These are phyloP conservation scores for Neonectria neomacrospora DNA, from an alignment of 2,329 filamentous ascomycete species.

Conservation along the genomic window DNA sequence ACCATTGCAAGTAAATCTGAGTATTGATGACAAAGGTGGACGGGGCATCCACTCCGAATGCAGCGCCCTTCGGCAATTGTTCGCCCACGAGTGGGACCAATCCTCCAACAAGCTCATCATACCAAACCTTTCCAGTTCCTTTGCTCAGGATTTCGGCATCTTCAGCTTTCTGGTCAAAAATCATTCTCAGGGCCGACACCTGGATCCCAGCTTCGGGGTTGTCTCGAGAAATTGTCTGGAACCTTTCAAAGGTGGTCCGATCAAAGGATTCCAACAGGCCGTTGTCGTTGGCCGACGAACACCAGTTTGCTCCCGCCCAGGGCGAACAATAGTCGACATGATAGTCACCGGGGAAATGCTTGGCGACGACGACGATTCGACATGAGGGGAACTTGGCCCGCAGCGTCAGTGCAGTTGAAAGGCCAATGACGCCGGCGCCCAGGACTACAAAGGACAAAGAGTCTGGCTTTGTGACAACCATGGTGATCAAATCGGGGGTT, in stretches of 20 bases:
- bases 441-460: background rate
- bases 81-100: constrained; percentile 41
- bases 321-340: constrained; percentile 84
- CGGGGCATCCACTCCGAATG: constrained; percentile 49
- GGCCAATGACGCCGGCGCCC: constrained; percentile 71
- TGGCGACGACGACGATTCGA: constrained; percentile 72
- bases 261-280: constrained; percentile 25
- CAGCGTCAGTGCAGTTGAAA: constrained; percentile 70
- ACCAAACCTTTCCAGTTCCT: constrained; percentile 54
- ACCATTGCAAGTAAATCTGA: constrained; percentile 80
- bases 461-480: background rate
- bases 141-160: constrained; percentile 60
- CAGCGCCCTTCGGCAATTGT: constrained; percentile 48
- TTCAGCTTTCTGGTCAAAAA: constrained; percentile 38
- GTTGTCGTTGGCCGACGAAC: constrained; percentile 67
- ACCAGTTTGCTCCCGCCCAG: constrained; percentile 78
- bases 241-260: constrained; percentile 29
- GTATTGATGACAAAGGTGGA: constrained; percentile 68
- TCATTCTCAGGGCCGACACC: constrained; percentile 30
- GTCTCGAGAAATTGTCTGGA: constrained; percentile 23
- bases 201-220: constrained; percentile 71
- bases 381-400: constrained; percentile 57
- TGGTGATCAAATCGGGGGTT: background rate
- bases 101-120: constrained; percentile 53
- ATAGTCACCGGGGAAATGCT: constrained; percentile 88